Conservation (phyloP, 2,329 filamentous ascomycete genomes). For the Diplocarpon rosae region DNA sequence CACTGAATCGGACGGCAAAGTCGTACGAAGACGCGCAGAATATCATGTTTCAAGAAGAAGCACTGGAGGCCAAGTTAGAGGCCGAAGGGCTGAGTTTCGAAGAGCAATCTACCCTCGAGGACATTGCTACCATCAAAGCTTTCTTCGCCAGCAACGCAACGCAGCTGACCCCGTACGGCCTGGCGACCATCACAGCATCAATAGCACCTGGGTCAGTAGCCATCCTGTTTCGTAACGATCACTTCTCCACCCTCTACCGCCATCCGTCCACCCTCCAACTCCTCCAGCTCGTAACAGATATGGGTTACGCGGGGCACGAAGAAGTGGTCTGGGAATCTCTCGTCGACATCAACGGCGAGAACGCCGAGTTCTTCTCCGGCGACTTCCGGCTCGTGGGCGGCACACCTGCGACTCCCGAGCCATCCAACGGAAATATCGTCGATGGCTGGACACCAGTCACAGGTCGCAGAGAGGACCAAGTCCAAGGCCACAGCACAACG, state of each 20-base stretch:
- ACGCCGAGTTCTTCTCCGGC: slow-evolving; percentile 75
- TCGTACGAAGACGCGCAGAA: slow-evolving; percentile 91
- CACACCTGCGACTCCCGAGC: slow-evolving; percentile 16
- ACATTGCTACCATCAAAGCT: slow-evolving; percentile 72
- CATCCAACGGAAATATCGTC: not conserved
- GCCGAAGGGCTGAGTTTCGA: slow-evolving; percentile 50
- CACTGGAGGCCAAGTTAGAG: slow-evolving; percentile 69
- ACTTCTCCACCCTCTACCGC: slow-evolving; percentile 89
- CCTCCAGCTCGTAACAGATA: slow-evolving; percentile 81
- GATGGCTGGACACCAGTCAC: slow-evolving; percentile 18
- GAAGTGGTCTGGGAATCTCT: slow-evolving; percentile 96
- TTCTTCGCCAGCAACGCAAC: slow-evolving; percentile 76
- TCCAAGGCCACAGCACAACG: not conserved
- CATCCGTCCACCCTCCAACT: slow-evolving; percentile 68
- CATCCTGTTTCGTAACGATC: slow-evolving; percentile 93
- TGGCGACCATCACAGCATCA: slow-evolving; percentile 60
- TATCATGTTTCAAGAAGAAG: slow-evolving; percentile 78
- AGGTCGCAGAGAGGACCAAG: slow-evolving; percentile 7
- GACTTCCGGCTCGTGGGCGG: slow-evolving; percentile 81
- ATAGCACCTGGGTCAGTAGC: slow-evolving; percentile 70
- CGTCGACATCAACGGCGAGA: slow-evolving; percentile 75
- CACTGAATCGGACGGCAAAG: slow-evolving; percentile 62
- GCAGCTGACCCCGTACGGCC: slow-evolving; percentile 73
- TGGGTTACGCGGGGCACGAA: slow-evolving; percentile 75
- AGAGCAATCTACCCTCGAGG: slow-evolving; percentile 72